Percentiles rank a stretch among this genome's conserved stretches.
Conservation (phyloP, 257 asterid genomes). For the Echites panduratus region DNA sequence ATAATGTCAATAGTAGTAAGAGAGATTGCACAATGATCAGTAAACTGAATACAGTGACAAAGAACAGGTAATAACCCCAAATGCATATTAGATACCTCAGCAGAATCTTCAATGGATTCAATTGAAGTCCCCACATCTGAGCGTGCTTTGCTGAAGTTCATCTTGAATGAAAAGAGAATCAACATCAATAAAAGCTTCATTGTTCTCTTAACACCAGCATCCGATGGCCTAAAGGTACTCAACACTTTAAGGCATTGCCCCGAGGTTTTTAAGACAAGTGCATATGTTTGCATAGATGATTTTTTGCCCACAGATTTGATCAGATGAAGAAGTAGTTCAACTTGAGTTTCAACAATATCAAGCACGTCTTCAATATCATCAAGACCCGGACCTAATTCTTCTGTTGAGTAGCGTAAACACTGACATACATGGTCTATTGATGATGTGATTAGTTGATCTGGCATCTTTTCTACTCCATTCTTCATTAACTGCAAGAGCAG, state of each 20-base stretch:
- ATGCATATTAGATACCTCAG: conserved; percentile 53
- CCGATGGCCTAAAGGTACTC: conserved; percentile 38
- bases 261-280: conserved; percentile 55
- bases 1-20: conserved; percentile 60
- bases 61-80: conserved; percentile 73
- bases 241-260: conserved; percentile 71
- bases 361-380: conserved; percentile 46
- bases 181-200: conserved; percentile 52
- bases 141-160: conserved; percentile 27
- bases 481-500: conserved; percentile 50
- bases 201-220: conserved; percentile 33
- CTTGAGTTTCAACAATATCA: conserved; percentile 67
- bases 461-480: conserved; percentile 39
- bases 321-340: conserved; percentile 61
- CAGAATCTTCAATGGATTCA: conserved; percentile 34
- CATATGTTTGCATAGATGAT: conserved; percentile 31
- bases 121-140: conserved; percentile 20
- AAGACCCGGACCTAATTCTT: conserved; percentile 40
- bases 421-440: conserved; percentile 55
- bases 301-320: conserved; percentile 35
- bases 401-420: conserved; percentile 51
- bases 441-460: conserved; percentile 49
- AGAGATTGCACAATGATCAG: conserved; percentile 55
- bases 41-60: conserved; percentile 53
- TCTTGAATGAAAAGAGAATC: conserved; percentile 51